phyloP scores from a whole-genome alignment of 371 early-diverging fungal genomes.

The Mortierella sp. region DNA sequence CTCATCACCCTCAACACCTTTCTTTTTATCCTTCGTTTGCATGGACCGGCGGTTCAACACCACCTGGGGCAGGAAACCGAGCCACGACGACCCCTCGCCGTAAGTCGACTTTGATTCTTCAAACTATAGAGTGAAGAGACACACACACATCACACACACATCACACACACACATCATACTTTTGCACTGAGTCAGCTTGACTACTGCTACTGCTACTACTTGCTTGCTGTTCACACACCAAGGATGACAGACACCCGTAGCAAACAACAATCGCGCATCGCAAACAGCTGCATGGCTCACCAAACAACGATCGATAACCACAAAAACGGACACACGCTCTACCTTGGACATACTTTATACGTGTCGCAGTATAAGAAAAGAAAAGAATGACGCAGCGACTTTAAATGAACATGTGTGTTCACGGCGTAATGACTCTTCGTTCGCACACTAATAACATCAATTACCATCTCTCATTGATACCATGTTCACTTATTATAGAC shows the following conservation, averaged over 20 bases:
- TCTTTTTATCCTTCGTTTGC: not conserved
- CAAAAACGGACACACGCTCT: not conserved
- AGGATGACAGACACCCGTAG: too few species aligned
- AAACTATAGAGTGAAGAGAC: not conserved
- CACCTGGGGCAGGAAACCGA: conserved; percentile 47
- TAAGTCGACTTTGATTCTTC: conserved; percentile 6
- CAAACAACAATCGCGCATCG: too few species aligned
- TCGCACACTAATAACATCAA: not conserved
- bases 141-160: too few species aligned
- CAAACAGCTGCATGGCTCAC: too few species aligned
- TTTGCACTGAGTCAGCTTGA: too few species aligned
- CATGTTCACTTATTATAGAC: conserved; percentile 15
- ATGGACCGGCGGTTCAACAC: conserved; percentile 35
- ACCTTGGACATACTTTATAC: not conserved
- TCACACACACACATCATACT: too few species aligned
- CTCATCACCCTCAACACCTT: not conserved
- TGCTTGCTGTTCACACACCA: too few species aligned
- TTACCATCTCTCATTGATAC: not conserved
- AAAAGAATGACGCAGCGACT: conserved; percentile 3
- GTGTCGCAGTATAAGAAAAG: not conserved
- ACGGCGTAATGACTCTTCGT: too few species aligned
- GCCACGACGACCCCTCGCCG: conserved; percentile 39
- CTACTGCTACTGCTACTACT: too few species aligned
- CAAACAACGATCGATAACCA: too few species aligned
- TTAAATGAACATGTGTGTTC: too few species aligned